phyloP scores from a whole-genome alignment of 176 grass and related monocot genomes.

The Oryza coarctata region DNA sequence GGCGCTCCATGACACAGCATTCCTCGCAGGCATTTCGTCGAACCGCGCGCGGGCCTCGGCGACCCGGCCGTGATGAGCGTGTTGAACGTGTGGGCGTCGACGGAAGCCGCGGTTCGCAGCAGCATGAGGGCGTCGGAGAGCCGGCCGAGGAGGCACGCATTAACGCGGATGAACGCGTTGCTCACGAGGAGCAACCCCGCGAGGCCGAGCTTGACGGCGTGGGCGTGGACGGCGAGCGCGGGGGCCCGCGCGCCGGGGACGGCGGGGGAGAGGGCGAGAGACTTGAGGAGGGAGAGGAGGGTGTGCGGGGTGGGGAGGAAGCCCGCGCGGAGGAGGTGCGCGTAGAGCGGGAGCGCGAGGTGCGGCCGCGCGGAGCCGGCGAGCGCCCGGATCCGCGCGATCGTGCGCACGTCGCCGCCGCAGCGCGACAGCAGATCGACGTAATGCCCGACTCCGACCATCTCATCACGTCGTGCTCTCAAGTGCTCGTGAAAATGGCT shows the following conservation, averaged over 20 bases:
- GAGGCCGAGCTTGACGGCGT: constrained; percentile 52
- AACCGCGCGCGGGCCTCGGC: constrained; percentile 25
- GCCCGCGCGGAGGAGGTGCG: constrained; percentile 42
- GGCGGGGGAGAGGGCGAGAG: constrained; percentile 24
- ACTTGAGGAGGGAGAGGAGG: constrained; percentile 44
- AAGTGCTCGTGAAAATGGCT: not conserved
- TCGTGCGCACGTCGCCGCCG: constrained; percentile 18
- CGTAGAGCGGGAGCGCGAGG: constrained; percentile 41
- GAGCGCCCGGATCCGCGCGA: constrained; percentile 41
- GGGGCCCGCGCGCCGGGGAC: not conserved
- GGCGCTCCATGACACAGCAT: constrained; percentile 51
- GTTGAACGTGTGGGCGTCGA: constrained; percentile 47
- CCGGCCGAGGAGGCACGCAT: constrained; percentile 27
- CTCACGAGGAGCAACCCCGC: constrained; percentile 42
- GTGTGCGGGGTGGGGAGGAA: constrained; percentile 45
- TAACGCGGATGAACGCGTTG: constrained; percentile 57
- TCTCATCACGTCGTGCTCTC: constrained; percentile 24
- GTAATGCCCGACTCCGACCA: constrained; percentile 34
- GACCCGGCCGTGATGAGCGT: constrained; percentile 42
- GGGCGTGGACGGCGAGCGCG: constrained; percentile 47
- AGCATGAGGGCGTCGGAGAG: constrained; percentile 34
- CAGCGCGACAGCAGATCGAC: constrained; percentile 36
- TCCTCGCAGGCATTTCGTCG: constrained; percentile 55
- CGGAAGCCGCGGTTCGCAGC: constrained; percentile 21
- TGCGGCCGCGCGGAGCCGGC: constrained; percentile 27